Percentiles rank a stretch among this genome's conserved stretches.
phyloP scores from a whole-genome alignment of 441 rosid genomes.

The Erysimum cheiri region DNA sequence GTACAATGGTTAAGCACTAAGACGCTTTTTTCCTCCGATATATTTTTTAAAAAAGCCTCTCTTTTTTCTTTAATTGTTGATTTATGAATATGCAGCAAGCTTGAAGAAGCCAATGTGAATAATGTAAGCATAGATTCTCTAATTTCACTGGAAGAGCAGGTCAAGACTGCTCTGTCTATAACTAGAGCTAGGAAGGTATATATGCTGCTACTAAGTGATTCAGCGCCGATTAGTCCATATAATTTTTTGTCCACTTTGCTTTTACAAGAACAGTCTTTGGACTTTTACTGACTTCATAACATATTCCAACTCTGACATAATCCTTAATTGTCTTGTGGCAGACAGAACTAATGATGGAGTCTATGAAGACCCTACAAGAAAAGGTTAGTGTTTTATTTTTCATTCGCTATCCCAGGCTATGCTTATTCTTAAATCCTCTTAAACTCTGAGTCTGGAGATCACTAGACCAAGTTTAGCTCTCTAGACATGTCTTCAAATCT shows the following conservation, averaged over 20 bases:
- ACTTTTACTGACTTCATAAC: neutral
- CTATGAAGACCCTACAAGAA: constrained; percentile 28
- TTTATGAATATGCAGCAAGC: constrained; percentile 19
- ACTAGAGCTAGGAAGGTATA: constrained; percentile 41
- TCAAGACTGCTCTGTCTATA: constrained; percentile 29
- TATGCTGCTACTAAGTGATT: constrained; percentile 18
- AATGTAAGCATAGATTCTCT: constrained; percentile 35
- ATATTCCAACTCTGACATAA: neutral
- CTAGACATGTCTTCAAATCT: constrained; percentile 3
- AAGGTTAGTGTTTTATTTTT: constrained; percentile 29
- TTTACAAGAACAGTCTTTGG: neutral
- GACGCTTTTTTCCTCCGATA: neutral
- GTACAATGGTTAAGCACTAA: constrained; percentile 38
- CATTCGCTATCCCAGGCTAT: neutral
- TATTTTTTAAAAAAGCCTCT: neutral
- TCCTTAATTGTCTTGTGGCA: constrained; percentile 6
- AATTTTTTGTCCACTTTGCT: neutral
- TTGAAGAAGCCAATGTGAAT: constrained; percentile 9
- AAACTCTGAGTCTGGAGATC: neutral
- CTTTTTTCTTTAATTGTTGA: neutral
- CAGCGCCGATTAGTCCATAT: too few species aligned
- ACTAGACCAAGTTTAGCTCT: neutral
- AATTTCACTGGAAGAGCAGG: constrained; percentile 1
- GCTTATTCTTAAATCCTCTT: constrained; percentile 3
- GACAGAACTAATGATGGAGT: constrained; percentile 23